Percentiles rank a stretch among this genome's conserved stretches.
Evolutionary conservation across 2,329 filamentous ascomycete species (phyloP).

Genomic region (Colletotrichum tamarilloi): DNA sequence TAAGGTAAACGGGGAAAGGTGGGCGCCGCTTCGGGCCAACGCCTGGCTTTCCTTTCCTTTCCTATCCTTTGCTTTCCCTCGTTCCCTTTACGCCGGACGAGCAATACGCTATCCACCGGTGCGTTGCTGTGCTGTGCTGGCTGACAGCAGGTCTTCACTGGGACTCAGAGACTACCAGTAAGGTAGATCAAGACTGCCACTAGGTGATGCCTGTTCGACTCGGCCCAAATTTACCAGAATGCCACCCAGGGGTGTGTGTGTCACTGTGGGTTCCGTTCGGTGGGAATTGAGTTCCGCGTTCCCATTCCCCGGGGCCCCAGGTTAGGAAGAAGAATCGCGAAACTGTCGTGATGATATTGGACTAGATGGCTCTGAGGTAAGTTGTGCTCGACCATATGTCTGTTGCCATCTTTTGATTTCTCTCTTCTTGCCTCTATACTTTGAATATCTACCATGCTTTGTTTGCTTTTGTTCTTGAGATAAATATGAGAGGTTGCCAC

Average conservation of each 20-base stretch:
- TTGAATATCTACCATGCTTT: not conserved
- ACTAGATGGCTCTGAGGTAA: not conserved
- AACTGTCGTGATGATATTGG: too few relatives aligned
- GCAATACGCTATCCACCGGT: not conserved
- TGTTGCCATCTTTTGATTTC: not conserved
- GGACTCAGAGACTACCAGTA: too few relatives aligned
- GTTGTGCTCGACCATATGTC: not conserved
- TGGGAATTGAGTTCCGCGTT: not conserved
- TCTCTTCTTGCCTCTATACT: not conserved
- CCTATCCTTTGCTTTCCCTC: not conserved
- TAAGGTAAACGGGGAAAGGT: not conserved
- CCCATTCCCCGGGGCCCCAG: not conserved
- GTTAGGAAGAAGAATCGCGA: not conserved
- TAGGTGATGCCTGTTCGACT: constrained; percentile 22
- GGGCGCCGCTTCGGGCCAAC: constrained; percentile 27
- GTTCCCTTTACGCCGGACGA: not conserved
- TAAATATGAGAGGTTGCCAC: not conserved
- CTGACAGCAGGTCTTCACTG: not conserved
- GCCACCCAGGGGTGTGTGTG: not conserved
- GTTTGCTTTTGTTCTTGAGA: not conserved
- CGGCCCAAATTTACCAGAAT: constrained; percentile 19
- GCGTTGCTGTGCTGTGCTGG: not conserved
- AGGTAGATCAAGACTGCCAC: not conserved
- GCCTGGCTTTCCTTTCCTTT: constrained; percentile 11
- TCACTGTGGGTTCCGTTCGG: not conserved